Evolutionary conservation across 768 basidiomycete species (phyloP).

Genomic region (Podaxis mareebaensis): DNA sequence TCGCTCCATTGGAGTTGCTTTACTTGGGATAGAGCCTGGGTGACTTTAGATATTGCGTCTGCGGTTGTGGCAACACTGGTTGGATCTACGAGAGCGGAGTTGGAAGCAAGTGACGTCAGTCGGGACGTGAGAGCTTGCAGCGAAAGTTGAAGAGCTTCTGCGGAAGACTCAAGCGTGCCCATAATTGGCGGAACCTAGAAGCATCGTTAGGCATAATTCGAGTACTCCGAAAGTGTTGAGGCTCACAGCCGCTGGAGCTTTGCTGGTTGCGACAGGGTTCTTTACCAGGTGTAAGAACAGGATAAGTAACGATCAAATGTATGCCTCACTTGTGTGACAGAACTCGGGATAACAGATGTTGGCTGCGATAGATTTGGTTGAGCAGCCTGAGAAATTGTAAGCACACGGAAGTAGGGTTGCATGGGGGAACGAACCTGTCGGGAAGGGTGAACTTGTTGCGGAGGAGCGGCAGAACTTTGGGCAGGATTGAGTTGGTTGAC

Average conservation of each 20-base stretch:
- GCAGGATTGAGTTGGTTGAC: background rate
- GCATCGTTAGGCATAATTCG: background rate
- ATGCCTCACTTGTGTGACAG: background rate
- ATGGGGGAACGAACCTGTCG: background rate
- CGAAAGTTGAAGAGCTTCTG: conserved; percentile 51
- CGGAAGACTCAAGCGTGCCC: conserved; percentile 25
- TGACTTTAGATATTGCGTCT: conserved; percentile 69
- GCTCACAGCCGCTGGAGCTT: background rate
- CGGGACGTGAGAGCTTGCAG: conserved; percentile 53
- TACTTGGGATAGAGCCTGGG: conserved; percentile 60
- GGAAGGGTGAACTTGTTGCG: background rate
- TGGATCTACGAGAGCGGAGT: conserved; percentile 41
- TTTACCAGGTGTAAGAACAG: background rate
- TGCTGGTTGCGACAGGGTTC: background rate
- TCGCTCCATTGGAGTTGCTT: conserved; percentile 56
- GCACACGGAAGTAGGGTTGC: background rate
- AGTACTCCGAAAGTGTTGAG: background rate
- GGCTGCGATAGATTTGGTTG: background rate
- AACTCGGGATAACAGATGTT: background rate
- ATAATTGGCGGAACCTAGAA: background rate
- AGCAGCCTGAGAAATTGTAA: background rate
- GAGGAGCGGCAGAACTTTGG: background rate
- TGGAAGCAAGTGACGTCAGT: conserved; percentile 45
- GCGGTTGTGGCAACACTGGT: conserved; percentile 55
- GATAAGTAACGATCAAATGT: background rate